phyloP scores from a whole-genome alignment of 129 eudicot genomes.

The Flaveria bidentis region DNA sequence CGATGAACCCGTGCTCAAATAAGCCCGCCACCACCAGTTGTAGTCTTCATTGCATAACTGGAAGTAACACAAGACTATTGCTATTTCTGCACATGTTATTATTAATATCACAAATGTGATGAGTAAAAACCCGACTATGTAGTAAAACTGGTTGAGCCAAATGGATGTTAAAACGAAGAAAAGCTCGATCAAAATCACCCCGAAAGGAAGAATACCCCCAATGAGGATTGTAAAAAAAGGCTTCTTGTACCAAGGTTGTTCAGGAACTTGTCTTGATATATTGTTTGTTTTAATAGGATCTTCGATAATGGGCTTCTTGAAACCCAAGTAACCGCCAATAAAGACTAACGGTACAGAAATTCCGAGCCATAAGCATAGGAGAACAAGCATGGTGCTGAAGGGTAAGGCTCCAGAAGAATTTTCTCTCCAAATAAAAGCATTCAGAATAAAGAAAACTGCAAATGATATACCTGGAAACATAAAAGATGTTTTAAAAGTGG shows the following conservation, averaged over 20 bases:
- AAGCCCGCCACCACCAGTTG: slow-evolving; percentile 90
- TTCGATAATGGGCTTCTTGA: slow-evolving; percentile 70
- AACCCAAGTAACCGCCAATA: slow-evolving; percentile 75
- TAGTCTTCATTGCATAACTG: slow-evolving; percentile 81
- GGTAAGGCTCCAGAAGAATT: slow-evolving; percentile 74
- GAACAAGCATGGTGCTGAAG: slow-evolving; percentile 72
- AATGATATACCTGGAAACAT: slow-evolving; percentile 80
- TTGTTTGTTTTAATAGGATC: slow-evolving; percentile 63
- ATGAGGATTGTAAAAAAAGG: slow-evolving; percentile 64
- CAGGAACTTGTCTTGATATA: slow-evolving; percentile 51
- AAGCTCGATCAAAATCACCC: slow-evolving; percentile 66
- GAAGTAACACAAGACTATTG: slow-evolving; percentile 71
- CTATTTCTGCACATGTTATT: slow-evolving; percentile 71
- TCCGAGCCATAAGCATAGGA: slow-evolving; percentile 74
- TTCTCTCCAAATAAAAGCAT: slow-evolving; percentile 77
- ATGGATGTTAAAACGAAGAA: slow-evolving; percentile 76
- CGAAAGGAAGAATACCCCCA: slow-evolving; percentile 77
- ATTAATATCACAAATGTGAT: slow-evolving; percentile 62
- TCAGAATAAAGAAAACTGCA: slow-evolving; percentile 59
- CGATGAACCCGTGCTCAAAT: slow-evolving; percentile 70
- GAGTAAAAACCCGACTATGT: slow-evolving; percentile 77
- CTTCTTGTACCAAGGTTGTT: slow-evolving; percentile 82
- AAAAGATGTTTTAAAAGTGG: slow-evolving; percentile 44
- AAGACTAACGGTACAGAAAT: slow-evolving; percentile 77
- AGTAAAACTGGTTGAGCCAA: slow-evolving; percentile 77